Conservation (phyloP, 164 flowering plant species). For the grape (Vitis vinifera) region DNA sequence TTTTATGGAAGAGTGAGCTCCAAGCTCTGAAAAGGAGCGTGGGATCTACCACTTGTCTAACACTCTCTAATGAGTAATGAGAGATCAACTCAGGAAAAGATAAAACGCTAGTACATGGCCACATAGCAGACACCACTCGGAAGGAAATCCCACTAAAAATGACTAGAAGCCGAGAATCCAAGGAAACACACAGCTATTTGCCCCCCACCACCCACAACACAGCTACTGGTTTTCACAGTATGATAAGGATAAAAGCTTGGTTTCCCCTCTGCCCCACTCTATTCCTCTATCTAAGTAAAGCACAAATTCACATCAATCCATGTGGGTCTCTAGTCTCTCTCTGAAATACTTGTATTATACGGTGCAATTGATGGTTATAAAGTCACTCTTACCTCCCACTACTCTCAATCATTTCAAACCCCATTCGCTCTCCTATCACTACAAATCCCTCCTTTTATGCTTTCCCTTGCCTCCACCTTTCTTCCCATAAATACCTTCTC, state of each 20-base stretch:
- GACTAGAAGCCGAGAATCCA: constrained; percentile 47
- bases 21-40: constrained; percentile 11
- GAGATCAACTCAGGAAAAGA: no score
- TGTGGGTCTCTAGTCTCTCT: constrained; percentile 17
- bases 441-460: constrained; percentile 11
- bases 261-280: constrained; percentile 16
- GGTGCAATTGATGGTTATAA: constrained; percentile 18
- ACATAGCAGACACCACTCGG: constrained; percentile 7
- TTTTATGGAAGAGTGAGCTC: constrained; percentile 12
- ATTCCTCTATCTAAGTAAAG: constrained; percentile 11
- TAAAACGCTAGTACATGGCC: background rate
- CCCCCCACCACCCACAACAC: constrained; percentile 43
- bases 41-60: constrained; percentile 5
- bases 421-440: constrained; percentile 14
- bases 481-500: background rate
- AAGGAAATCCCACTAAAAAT: constrained; percentile 12
- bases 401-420: constrained; percentile 44
- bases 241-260: constrained; percentile 22
- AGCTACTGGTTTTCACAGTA: constrained; percentile 25
- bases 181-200: constrained; percentile 40
- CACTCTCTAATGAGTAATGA: no score
- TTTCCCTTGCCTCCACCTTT: background rate
- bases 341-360: constrained; percentile 4
- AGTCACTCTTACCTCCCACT: constrained; percentile 31
- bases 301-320: constrained; percentile 12